Percentiles rank a stretch among this genome's conserved stretches.
Evolutionary conservation across 2,329 filamentous ascomycete species (phyloP).

Genomic region (Fusarium drepaniforme): DNA sequence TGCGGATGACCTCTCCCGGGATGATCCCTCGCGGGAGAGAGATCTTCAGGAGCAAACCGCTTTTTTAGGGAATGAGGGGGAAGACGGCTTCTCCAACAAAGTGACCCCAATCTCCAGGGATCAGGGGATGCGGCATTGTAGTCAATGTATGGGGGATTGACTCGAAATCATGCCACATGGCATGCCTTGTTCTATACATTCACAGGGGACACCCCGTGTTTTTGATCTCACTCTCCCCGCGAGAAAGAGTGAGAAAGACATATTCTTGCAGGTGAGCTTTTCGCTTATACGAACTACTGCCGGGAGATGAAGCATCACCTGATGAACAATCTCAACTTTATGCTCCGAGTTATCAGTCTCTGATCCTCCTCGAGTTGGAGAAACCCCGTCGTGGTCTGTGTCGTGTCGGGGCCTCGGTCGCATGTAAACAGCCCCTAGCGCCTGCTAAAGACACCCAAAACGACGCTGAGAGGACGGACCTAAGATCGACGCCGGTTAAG

Average conservation of each 20-base stretch:
- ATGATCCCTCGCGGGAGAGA: neutral
- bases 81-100: neutral
- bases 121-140: neutral
- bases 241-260: neutral
- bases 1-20: neutral
- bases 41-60: conserved; percentile 11
- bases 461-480: neutral
- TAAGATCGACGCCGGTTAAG: neutral
- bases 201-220: neutral
- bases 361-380: neutral
- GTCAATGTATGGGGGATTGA: neutral
- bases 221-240: neutral
- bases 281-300: neutral
- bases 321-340: neutral
- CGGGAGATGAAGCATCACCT: neutral
- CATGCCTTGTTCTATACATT: neutral
- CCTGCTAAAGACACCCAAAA: neutral
- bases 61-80: neutral
- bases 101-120: neutral
- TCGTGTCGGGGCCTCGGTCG: neutral
- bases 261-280: neutral
- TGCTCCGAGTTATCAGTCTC: neutral
- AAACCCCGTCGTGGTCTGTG: neutral
- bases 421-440: neutral
- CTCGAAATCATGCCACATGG: neutral